These are phyloP conservation scores for Pleurotus pulmonarius DNA, from an alignment of 768 basidiomycete genomes.

Conservation along the genomic window DNA sequence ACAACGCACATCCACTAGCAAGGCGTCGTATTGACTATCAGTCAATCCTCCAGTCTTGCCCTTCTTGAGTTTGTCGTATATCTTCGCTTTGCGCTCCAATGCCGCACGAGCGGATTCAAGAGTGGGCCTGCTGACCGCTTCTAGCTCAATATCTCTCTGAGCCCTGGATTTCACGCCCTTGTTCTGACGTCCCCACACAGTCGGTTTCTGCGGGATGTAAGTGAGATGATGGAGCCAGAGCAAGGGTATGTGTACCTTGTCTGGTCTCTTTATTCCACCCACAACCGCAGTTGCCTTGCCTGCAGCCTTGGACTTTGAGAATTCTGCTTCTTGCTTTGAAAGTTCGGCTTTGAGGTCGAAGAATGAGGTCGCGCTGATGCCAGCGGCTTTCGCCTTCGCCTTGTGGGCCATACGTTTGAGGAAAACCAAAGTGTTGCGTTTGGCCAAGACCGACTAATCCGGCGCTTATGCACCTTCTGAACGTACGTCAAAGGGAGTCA, in stretches of 20 bases:
- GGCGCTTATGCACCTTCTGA: too few relatives aligned
- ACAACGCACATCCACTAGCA: slow-evolving; percentile 75
- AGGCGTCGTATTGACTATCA: slow-evolving; percentile 66
- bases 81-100: slow-evolving; percentile 73
- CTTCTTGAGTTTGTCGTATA: slow-evolving; percentile 74
- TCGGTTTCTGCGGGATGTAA: slow-evolving; percentile 54
- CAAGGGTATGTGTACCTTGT: slow-evolving; percentile 49
- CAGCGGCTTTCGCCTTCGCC: slow-evolving; percentile 63
- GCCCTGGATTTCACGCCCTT: slow-evolving; percentile 67
- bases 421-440: neutral
- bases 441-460: too few relatives aligned
- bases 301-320: slow-evolving; percentile 53
- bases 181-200: slow-evolving; percentile 73
- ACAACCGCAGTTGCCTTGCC: slow-evolving; percentile 51
- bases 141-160: slow-evolving; percentile 65
- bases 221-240: neutral
- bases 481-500: too few relatives aligned
- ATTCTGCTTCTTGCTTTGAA: slow-evolving; percentile 56
- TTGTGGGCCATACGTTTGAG: slow-evolving; percentile 38
- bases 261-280: slow-evolving; percentile 62
- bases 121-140: slow-evolving; percentile 64
- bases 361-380: slow-evolving; percentile 71
- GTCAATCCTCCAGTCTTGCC: slow-evolving; percentile 77
- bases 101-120: slow-evolving; percentile 68
- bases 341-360: slow-evolving; percentile 81